phyloP scores from a whole-genome alignment of 495 filamentous ascomycete genomes.

The Aspergillus saccharolyticus region DNA sequence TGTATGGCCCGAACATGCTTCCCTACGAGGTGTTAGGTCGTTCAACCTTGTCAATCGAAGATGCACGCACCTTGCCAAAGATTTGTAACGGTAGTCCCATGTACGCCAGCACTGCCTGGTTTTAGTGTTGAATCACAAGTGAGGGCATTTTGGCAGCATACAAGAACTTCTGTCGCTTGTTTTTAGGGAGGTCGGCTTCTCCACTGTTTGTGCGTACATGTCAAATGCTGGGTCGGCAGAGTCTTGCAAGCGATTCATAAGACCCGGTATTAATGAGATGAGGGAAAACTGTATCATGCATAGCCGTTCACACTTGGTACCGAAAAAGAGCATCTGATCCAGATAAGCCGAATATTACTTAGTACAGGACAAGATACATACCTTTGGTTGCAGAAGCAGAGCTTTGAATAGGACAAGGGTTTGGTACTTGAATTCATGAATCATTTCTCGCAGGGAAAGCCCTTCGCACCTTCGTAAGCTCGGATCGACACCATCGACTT shows the following conservation, averaged over 20 bases:
- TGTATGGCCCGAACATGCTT: conserved; percentile 94
- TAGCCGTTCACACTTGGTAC: conserved; percentile 83
- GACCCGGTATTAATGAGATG: conserved; percentile 86
- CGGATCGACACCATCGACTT: not conserved
- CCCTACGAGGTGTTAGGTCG: conserved; percentile 50
- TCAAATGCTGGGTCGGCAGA: conserved; percentile 88
- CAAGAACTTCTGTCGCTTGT: conserved; percentile 87
- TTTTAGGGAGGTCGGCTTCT: conserved; percentile 76
- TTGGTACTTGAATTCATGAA: conserved; percentile 90
- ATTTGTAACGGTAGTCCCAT: conserved; percentile 94
- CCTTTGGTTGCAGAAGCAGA: conserved; percentile 90
- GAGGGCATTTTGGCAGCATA: conserved; percentile 30
- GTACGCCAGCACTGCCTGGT: conserved; percentile 66
- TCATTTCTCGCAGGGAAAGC: conserved; percentile 82
- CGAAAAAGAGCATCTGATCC: conserved; percentile 93
- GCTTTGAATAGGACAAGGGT: conserved; percentile 92
- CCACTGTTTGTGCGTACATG: conserved; percentile 68
- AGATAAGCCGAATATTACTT: conserved; percentile 1
- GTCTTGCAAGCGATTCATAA: conserved; percentile 81
- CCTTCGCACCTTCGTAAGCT: conserved; percentile 32
- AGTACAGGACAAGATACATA: conserved; percentile 30
- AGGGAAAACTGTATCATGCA: conserved; percentile 99
- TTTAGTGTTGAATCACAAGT: conserved; percentile 22
- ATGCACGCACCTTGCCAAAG: conserved; percentile 72
- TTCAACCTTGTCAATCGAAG: not conserved